Conservation (phyloP, 2,329 filamentous ascomycete species). For the Fusarium secorum region DNA sequence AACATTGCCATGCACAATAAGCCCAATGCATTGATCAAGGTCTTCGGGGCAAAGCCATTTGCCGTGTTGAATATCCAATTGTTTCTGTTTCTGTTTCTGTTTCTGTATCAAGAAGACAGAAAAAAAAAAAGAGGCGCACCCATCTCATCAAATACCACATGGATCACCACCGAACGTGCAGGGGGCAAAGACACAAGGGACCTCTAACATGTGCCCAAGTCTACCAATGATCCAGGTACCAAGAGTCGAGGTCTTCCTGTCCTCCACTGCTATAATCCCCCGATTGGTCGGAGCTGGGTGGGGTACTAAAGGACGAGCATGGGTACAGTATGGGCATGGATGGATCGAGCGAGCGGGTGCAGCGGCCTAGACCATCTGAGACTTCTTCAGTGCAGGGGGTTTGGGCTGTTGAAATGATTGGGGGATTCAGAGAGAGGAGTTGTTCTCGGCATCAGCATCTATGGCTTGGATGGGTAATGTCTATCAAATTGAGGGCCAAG, state of each 20-base stretch:
- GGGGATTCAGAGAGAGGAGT: not conserved
- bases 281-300: slow-evolving; percentile 26
- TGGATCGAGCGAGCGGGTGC: slow-evolving; percentile 18
- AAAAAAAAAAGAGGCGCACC: not conserved
- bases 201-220: slow-evolving; percentile 30
- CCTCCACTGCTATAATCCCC: slow-evolving; percentile 20
- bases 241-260: slow-evolving; percentile 9
- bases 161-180: slow-evolving; percentile 3
- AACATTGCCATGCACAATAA: not conserved
- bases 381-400: slow-evolving; percentile 17
- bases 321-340: not conserved
- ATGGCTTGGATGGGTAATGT: slow-evolving; percentile 2
- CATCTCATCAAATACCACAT: slow-evolving; percentile 16
- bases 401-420: slow-evolving; percentile 1
- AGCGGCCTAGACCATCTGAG: slow-evolving; percentile 31
- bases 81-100: not conserved
- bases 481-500: slow-evolving; percentile 8
- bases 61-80: not conserved
- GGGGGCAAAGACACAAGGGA: slow-evolving; percentile 16
- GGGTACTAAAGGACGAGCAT: not conserved
- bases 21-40: not conserved
- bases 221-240: slow-evolving; percentile 38
- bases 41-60: not conserved
- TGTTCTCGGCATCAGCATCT: not conserved
- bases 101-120: not conserved